Conservation (phyloP, 2,329 filamentous ascomycete genomes). For the Alternaria sp. region DNA sequence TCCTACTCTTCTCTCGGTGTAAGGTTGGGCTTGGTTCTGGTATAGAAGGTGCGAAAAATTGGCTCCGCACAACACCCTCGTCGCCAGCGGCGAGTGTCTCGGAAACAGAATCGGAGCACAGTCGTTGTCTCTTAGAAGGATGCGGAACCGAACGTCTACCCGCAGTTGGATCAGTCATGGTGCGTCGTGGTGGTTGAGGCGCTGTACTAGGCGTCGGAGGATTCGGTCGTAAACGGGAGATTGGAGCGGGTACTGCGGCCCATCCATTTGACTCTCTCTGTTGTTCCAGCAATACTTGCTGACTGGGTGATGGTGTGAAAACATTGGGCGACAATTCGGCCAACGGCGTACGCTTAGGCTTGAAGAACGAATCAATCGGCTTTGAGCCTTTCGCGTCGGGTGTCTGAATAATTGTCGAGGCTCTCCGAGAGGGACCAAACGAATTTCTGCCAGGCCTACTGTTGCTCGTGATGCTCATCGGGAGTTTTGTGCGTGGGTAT, state of each 20-base stretch:
- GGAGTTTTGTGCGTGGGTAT: slow-evolving; percentile 86
- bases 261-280: slow-evolving; percentile 60
- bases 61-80: slow-evolving; percentile 48
- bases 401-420: slow-evolving; percentile 38
- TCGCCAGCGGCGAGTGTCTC: slow-evolving; percentile 34
- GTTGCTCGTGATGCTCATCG: slow-evolving; percentile 51
- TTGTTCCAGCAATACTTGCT: slow-evolving; percentile 63
- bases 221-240: slow-evolving; percentile 39
- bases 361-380: slow-evolving; percentile 70
- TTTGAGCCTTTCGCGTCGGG: slow-evolving; percentile 65
- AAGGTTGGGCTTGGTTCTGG: slow-evolving; percentile 51
- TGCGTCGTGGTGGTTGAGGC: slow-evolving; percentile 51
- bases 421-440: slow-evolving; percentile 47
- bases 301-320: slow-evolving; percentile 70
- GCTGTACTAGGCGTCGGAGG: slow-evolving; percentile 44
- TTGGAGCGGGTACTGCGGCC: slow-evolving; percentile 60
- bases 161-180: slow-evolving; percentile 42
- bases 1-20: slow-evolving; percentile 41
- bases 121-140: slow-evolving; percentile 51
- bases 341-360: slow-evolving; percentile 66
- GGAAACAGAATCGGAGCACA: slow-evolving; percentile 52
- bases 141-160: slow-evolving; percentile 53
- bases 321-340: slow-evolving; percentile 72
- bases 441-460: slow-evolving; percentile 40
- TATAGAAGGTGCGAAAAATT: slow-evolving; percentile 51